Evolutionary conservation across 2,329 filamentous ascomycete species (phyloP), one percentile per base, ranked within the genome.

Genomic region (Verticillium nubilum): DNA sequence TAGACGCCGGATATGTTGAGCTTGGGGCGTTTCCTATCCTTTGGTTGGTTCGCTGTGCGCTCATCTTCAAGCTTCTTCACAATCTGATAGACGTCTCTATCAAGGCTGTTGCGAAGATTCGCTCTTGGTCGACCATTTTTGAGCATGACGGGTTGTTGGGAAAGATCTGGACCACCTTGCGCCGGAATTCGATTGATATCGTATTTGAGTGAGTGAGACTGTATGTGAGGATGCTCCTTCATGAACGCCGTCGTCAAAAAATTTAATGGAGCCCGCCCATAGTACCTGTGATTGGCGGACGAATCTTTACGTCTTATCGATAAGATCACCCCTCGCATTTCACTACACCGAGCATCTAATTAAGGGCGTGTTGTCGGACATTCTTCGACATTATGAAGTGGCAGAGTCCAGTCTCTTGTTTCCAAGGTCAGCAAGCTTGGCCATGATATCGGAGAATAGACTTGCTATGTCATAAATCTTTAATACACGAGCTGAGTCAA

Each of bases 11-110:
- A 97, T 3, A 88, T 78, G 1, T 84, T 86, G 6, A 90, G 75
- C 56, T 33, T 72, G 59, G 61, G 28, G 60, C 67, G 28, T 54
- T 61, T 61, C 35, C 65, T 50, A 47, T 63, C 57, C 26, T 52
- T 25, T 66, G 75, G 73, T 9, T 67, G 69, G 29, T 78, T 78
- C 54, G 80, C 80, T 54, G 81, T 76, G 56, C 84, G 83, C 57
- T 88, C 84, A 61, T 91, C 88, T 58, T 91, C 82, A 58, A 94
- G 80, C 72, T 92, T 95, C 64, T 85, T 85, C 37, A 96, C 83
- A 37, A 95, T 83, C 69, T 91, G 88, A 70, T 94, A 92, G 63
- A 97, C 83, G 69, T 91, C 89, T 62, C 82, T 81, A 67, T 91
- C 89, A 35, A 91, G 72, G 23, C 81, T 80, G 59, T 81, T 77